phyloP scores from a whole-genome alignment of 306 rosid species.

The Pterocarpus santalinus region DNA sequence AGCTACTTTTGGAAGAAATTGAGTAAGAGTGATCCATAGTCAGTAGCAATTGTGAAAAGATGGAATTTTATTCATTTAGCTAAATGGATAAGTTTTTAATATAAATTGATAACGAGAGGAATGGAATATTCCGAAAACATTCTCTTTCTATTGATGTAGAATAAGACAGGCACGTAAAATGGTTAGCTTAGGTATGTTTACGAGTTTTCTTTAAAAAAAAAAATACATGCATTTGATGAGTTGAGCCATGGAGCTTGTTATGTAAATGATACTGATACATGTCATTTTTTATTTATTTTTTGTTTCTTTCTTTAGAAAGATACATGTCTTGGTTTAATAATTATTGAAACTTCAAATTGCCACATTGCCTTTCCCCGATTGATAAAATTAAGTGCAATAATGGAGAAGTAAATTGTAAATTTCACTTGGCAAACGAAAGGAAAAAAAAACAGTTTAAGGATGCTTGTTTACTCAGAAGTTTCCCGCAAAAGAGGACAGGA shows the following conservation, averaged over 20 bases:
- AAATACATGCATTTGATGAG: background rate
- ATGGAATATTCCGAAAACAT: background rate
- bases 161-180: background rate
- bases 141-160: background rate
- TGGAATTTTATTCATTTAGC: background rate
- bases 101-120: background rate
- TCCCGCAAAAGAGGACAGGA: background rate
- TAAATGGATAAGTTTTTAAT: background rate
- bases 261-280: background rate
- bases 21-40: background rate
- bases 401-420: conserved; percentile 1
- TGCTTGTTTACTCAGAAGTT: background rate
- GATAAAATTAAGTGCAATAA: background rate
- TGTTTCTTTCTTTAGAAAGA: background rate
- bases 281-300: background rate
- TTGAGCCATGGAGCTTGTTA: background rate
- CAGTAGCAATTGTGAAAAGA: background rate
- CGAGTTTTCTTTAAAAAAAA: background rate
- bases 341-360: background rate
- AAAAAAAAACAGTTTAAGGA: background rate
- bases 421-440: background rate
- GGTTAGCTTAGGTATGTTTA: background rate
- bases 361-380: conserved; percentile 17
- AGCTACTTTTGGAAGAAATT: background rate
- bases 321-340: background rate